phyloP scores from a whole-genome alignment of 352 stramenopile species.

The Globisporangium recalcitrans region DNA sequence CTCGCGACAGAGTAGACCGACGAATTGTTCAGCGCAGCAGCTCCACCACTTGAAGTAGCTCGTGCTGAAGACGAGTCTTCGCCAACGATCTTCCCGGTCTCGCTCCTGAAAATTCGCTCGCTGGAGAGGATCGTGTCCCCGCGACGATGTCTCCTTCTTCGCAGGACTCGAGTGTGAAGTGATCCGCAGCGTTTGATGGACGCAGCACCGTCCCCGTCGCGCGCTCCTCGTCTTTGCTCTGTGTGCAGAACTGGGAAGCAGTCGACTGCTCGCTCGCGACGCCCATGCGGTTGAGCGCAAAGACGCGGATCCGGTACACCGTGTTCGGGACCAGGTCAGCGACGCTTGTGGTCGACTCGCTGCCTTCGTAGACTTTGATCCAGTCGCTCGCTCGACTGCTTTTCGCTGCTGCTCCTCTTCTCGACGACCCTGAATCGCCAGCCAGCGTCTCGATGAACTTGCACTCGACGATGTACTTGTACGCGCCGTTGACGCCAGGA shows the following conservation, averaged over 20 bases:
- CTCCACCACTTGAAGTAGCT: constrained; percentile 7
- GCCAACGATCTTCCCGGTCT: constrained; percentile 29
- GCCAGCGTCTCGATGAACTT: constrained; percentile 62
- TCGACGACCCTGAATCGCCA: constrained; percentile 4
- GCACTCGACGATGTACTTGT: constrained; percentile 72
- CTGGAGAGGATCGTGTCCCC: constrained; percentile 91
- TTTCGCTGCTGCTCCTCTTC: constrained; percentile 1
- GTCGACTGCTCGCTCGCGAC: constrained; percentile 63
- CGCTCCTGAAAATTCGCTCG: constrained; percentile 77
- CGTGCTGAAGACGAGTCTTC: constrained; percentile 14
- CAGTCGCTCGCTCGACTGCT: constrained; percentile 33
- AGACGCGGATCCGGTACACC: constrained; percentile 83
- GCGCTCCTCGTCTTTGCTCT: constrained; percentile 52
- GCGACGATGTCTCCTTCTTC: constrained; percentile 77
- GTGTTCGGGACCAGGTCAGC: constrained; percentile 64
- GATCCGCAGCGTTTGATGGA: constrained; percentile 43
- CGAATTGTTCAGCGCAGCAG: constrained; percentile 8
- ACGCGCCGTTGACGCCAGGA: constrained; percentile 54
- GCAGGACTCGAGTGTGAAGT: constrained; percentile 70
- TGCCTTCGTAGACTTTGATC: constrained; percentile 76
- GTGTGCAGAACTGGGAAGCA: constrained; percentile 79
- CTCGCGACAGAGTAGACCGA: constrained; percentile 57
- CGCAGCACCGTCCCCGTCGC: constrained; percentile 23
- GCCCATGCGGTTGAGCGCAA: constrained; percentile 69
- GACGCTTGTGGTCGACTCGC: constrained; percentile 56